Evolutionary conservation across 2,329 filamentous ascomycete genomes (phyloP).

Genomic region (Torrubiella hemipterigena): DNA sequence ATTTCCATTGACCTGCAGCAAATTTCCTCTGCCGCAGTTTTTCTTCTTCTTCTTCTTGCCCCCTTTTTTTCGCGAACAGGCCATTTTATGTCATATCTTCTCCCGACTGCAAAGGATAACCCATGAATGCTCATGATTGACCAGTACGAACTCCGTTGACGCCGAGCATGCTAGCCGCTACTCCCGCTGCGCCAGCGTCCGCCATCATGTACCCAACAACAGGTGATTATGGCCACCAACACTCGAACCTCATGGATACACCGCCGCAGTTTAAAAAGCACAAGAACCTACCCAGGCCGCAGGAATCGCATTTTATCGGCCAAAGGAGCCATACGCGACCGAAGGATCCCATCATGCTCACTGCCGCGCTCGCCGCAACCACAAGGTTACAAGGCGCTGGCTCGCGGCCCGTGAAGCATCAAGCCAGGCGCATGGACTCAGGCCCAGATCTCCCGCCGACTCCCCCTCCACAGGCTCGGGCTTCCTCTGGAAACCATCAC

Average conservation of each 20-base stretch:
- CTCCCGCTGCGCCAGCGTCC: slow-evolving; percentile 15
- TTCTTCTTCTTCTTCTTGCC: too few species aligned
- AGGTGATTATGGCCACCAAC: slow-evolving; percentile 15
- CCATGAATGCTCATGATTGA: too few species aligned
- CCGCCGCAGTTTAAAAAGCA: slow-evolving; percentile 33
- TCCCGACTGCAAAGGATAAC: too few species aligned
- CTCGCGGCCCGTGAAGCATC: slow-evolving; percentile 27
- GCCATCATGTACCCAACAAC: slow-evolving; percentile 19
- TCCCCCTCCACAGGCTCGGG: slow-evolving; percentile 47
- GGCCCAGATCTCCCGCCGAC: slow-evolving; percentile 48
- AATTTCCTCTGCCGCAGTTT: too few species aligned
- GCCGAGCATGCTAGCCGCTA: slow-evolving; percentile 16
- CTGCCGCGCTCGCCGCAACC: slow-evolving; percentile 16
- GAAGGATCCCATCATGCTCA: slow-evolving; percentile 7
- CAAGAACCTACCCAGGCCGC: slow-evolving; percentile 28
- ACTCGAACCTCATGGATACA: slow-evolving; percentile 13
- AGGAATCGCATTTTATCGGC: slow-evolving; percentile 13
- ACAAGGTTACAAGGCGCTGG: slow-evolving; percentile 18
- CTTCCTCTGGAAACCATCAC: slow-evolving; percentile 39
- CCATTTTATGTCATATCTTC: too few species aligned
- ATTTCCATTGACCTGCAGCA: too few species aligned
- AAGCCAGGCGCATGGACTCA: slow-evolving; percentile 26
- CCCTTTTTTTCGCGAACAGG: too few species aligned
- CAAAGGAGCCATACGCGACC: slow-evolving; percentile 10
- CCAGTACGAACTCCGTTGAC: too few species aligned